Base-by-base conservation (phyloP, 129 eudicot species). In the Sambucus nigra region DNA sequence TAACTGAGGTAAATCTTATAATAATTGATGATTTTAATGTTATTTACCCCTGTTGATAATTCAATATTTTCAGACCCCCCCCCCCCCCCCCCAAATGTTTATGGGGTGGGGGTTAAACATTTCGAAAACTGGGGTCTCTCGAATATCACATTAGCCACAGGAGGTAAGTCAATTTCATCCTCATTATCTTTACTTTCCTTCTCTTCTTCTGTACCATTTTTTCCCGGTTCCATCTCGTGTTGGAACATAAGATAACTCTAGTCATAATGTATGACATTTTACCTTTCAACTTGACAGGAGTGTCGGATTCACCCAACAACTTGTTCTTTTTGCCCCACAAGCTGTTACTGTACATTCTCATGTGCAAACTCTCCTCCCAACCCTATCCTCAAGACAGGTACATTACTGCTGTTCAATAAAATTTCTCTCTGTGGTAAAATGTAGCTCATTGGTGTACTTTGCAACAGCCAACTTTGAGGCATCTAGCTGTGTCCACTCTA, bases 381-480 rank as follows among this genome's bases (percentile, higher is more conserved):
- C 95, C 79, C 79, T 91, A 47, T 86, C 94, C 60, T 85, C 98
- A 20, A 91, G 89, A 91, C 98, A 91, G 94, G 98, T 91, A 69
- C 4, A 20, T 28, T 48, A 20, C n/a, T 57, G 18, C 29, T 20
- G 41, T 54, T 56, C 38, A 41, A 42, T 42, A 14, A 25, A 17
- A 16, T 47, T 3, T 50, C 9, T 24, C 22, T 58, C 58, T 40
- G 59, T 31, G 22, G 54, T 73, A 22, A 68, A 68, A 64, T 42
- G 21, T n/a, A n/a, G n/a, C n/a, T n/a, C 63, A 14, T 72, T 63
- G 52, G 12, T 69, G 46, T 56, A 45, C 31, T 54, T 66, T 63
- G 56, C 56, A 49, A 64, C 89, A 91, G 98, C 98, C 98, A 61
- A 79, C 82, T 52, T 66, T 91, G 69, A 76, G 98, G 74, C 86